Percentiles rank a stretch among this genome's conserved stretches.
These are phyloP conservation scores for Clavispora fructus DNA, from an alignment of 805 yeast genomes.

Conservation along the genomic window DNA sequence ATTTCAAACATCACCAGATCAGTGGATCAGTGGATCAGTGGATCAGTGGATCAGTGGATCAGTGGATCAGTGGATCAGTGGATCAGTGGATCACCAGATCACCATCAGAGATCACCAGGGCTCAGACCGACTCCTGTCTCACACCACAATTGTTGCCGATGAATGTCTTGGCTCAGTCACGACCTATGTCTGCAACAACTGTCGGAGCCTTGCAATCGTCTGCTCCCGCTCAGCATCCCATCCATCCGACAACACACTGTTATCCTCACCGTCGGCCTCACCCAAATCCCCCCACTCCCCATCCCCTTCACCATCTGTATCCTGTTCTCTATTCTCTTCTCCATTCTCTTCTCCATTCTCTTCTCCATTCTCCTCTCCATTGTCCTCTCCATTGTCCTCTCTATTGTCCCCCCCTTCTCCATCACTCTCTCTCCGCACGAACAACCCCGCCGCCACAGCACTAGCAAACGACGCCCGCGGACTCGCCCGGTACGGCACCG, in stretches of 20 bases:
- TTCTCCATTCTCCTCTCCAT: background rate
- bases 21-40: no score
- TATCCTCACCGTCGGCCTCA: background rate
- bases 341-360: background rate
- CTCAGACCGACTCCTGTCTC: no score
- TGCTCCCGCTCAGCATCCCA: background rate
- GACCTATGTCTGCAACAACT: background rate
- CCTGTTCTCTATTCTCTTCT: background rate
- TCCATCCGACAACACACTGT: background rate
- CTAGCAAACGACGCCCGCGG: slow-evolving; percentile 12
- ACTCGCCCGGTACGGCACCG: slow-evolving; percentile 9
- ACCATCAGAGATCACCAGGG: no score
- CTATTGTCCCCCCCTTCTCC: background rate
- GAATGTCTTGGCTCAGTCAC: no score
- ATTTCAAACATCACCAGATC: no score
- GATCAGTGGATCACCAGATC: no score
- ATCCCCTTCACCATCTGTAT: no score
- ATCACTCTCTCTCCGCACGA: slow-evolving; percentile 1
- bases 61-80: no score
- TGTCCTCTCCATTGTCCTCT: background rate
- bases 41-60: no score
- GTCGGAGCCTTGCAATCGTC: background rate
- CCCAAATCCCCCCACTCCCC: no score
- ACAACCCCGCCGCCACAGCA: slow-evolving; percentile 6
- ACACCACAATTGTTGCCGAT: no score